Evolutionary conservation across 2,329 filamentous ascomycete species (phyloP), one percentile per base, ranked within the genome.

Genomic region (Microdochium trichocladiopsis): DNA sequence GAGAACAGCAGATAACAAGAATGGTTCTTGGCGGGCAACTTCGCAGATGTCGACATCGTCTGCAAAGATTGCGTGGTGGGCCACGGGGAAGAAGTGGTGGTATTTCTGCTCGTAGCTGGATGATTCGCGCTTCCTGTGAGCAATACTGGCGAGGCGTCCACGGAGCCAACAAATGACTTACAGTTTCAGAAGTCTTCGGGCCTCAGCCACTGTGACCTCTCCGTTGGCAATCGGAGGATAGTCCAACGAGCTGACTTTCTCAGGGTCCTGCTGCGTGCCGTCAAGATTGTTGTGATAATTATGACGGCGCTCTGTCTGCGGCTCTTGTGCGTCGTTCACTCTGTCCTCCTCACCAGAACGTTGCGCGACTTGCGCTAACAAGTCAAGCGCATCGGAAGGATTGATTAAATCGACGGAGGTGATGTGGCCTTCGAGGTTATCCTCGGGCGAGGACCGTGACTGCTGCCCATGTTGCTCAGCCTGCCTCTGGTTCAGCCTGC

Each of bases 21-120:
- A 82, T 25, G 79, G 82, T 60, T 88, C 85, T 25, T 79, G 77
- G 2, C 74, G 72, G 4, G 82, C 80, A 55, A 82, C 80, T 18
- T 75, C 69, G 24, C 78, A 70, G 10, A 88, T 66, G 52, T 77
- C 69, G 14, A 69, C 64, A 37, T 75, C 71, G 55, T 82, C 73
- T 6, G 21, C 43, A 56, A 86, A 79, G 45, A 83, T 80, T 56
- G 78, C 76, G 36, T 74, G 72, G 10, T 84, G 82, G 0, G 86
- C 84, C 24, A 90, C 70, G 0, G 86, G 86, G 52, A 87, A 86
- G 68, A 84, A 88, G 0, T 83, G 82, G 60, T 89, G 85, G 57
- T 86, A 88, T 55, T 82, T 76, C 53, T 83, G 72, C 52, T 80
- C 80, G 58, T 86, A 88, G 25, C 83, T 81, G 37, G 70, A 66